These are phyloP conservation scores for Lactarius akahatsu DNA, from an alignment of 768 basidiomycete species.

Conservation along the genomic window DNA sequence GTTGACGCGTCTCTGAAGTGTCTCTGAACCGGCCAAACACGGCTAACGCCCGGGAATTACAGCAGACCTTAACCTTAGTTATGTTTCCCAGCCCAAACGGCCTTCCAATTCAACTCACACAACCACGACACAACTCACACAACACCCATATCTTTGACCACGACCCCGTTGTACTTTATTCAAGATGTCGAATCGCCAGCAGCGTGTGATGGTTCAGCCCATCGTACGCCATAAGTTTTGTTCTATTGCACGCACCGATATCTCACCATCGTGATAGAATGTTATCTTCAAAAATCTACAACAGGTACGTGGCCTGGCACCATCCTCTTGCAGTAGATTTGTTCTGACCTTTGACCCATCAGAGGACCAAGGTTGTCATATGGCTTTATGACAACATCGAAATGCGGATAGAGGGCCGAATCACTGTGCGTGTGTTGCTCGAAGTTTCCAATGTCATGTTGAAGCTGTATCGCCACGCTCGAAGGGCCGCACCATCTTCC, in stretches of 20 bases:
- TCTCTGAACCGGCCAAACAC: constrained; percentile 21
- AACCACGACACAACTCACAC: not conserved
- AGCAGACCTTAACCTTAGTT: constrained; percentile 22
- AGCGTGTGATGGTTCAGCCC: constrained; percentile 99
- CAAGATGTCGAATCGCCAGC: constrained; percentile 88
- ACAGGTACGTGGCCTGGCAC: constrained; percentile 47
- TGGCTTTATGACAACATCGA: constrained; percentile 98
- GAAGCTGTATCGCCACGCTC: constrained; percentile 38
- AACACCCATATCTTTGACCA: constrained; percentile 1
- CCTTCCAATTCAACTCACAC: not conserved
- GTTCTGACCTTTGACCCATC: constrained; percentile 19
- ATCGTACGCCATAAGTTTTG: constrained; percentile 64
- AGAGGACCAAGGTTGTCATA: constrained; percentile 84
- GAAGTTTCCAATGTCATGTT: constrained; percentile 39
- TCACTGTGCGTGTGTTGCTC: constrained; percentile 69
- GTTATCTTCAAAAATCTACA: constrained; percentile 98
- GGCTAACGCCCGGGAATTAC: constrained; percentile 5
- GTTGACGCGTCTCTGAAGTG: constrained; percentile 26
- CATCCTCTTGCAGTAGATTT: constrained; percentile 18
- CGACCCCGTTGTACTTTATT: constrained; percentile 10
- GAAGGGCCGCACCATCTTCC: constrained; percentile 37
- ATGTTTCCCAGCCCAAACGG: not conserved
- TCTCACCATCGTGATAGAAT: constrained; percentile 53
- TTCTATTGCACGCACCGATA: constrained; percentile 21
- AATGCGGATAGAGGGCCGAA: constrained; percentile 93